A percentile compares a stretch with the other conserved stretches of the same genome.
phyloP scores from a whole-genome alignment of 1,284 basidiomycete genomes.

The Inonotus obliquus region DNA sequence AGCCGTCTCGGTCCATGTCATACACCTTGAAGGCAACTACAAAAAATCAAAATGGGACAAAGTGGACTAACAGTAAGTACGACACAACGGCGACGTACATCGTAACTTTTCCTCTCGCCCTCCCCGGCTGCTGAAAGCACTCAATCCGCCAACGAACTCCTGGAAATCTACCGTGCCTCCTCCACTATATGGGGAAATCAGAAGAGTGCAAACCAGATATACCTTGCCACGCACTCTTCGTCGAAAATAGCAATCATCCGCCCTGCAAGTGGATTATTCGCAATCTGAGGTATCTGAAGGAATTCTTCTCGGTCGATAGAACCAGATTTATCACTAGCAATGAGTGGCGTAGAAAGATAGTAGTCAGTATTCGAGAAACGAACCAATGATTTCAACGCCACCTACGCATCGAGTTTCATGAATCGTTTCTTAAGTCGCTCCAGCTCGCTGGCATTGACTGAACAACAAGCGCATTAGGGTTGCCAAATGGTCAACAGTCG shows the following conservation, averaged over 20 bases:
- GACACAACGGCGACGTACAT: slow-evolving; percentile 53
- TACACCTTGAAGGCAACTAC: slow-evolving; percentile 98
- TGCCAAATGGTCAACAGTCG: neutral
- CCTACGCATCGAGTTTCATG: slow-evolving; percentile 94
- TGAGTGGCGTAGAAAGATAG: neutral
- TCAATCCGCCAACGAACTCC: slow-evolving; percentile 96
- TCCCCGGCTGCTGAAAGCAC: slow-evolving; percentile 95
- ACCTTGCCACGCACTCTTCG: slow-evolving; percentile 75
- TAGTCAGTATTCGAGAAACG: neutral
- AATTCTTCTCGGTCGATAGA: slow-evolving; percentile 99
- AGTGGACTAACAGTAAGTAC: neutral
- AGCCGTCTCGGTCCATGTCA: slow-evolving; percentile 96
- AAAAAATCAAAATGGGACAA: neutral
- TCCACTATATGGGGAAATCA: slow-evolving; percentile 51
- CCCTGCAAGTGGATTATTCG: slow-evolving; percentile 94
- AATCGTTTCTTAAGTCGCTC: slow-evolving; percentile 97
- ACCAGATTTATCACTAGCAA: slow-evolving; percentile 82
- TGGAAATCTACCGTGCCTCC: slow-evolving; percentile 99
- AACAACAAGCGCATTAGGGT: slow-evolving; percentile 16
- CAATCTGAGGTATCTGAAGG: slow-evolving; percentile 97
- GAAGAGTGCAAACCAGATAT: neutral
- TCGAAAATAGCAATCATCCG: slow-evolving; percentile 99
- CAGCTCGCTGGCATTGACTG: slow-evolving; percentile 89
- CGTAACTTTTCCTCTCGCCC: slow-evolving; percentile 94
- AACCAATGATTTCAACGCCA: neutral